Conservation (phyloP, 768 basidiomycete species). For the Chiua virens region DNA sequence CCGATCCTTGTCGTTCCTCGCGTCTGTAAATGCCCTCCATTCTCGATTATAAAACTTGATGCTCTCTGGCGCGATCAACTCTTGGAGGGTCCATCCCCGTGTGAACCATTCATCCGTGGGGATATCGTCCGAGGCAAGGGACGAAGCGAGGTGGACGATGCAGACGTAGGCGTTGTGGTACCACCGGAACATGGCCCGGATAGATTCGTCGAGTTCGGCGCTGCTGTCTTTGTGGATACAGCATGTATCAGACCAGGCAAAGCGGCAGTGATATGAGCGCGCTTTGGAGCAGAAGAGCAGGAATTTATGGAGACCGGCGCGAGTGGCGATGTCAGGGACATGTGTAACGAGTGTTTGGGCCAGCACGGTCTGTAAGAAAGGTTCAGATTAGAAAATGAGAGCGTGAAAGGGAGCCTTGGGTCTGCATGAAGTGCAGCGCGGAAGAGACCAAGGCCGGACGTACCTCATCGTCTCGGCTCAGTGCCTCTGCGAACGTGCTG, state of each 20-base stretch:
- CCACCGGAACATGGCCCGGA: conserved; percentile 29
- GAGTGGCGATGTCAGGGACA: neutral
- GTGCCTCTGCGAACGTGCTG: neutral
- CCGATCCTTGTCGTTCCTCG: conserved; percentile 5
- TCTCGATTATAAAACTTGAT: conserved; percentile 16
- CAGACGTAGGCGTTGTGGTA: conserved; percentile 19
- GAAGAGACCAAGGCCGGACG: neutral
- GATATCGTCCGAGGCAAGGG: conserved; percentile 8
- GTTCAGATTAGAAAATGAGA: neutral
- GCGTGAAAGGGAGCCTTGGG: too few relatives aligned
- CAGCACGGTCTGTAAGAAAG: neutral
- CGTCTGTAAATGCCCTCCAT: conserved; percentile 3
- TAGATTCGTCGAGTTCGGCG: conserved; percentile 24
- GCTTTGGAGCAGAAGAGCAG: conserved; percentile 12
- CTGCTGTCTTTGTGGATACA: conserved; percentile 27
- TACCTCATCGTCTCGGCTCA: conserved; percentile 5
- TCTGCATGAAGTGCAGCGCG: neutral
- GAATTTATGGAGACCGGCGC: conserved; percentile 7
- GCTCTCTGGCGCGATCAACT: conserved; percentile 17
- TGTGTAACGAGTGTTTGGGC: neutral
- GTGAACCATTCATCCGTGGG: conserved; percentile 20
- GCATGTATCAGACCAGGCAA: conserved; percentile 23
- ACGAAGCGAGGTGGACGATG: conserved; percentile 15
- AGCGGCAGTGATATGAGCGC: conserved; percentile 2
- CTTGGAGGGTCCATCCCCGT: conserved; percentile 16